Conservation (phyloP, 768 basidiomycete genomes). For the Podaxis carcinomalis region DNA sequence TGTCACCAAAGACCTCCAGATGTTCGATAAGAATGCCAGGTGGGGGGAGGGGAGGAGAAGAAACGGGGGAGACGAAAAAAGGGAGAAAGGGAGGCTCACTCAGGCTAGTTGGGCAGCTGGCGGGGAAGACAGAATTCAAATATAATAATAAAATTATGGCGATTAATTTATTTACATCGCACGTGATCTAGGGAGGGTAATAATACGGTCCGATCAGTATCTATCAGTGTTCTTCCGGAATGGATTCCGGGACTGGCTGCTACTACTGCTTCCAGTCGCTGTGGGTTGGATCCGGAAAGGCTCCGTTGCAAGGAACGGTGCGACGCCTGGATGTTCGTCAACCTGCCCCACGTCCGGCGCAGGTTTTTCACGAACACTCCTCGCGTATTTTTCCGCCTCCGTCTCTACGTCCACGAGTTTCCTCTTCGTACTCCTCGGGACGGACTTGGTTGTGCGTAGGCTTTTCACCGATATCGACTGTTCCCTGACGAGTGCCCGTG, state of each 20-base stretch:
- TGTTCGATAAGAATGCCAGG: slow-evolving; percentile 10
- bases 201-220: not conserved
- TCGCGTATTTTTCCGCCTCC: slow-evolving; percentile 59
- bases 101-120: not conserved
- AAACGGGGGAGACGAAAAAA: not conserved
- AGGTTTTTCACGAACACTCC: slow-evolving; percentile 30
- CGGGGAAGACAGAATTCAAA: not conserved
- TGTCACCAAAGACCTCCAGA: slow-evolving; percentile 21
- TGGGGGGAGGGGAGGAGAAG: not conserved
- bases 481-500: slow-evolving; percentile 66
- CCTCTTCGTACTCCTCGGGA: not conserved
- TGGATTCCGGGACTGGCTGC: slow-evolving; percentile 20
- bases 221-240: slow-evolving; percentile 18
- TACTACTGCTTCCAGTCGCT: slow-evolving; percentile 17
- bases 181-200: slow-evolving; percentile 4
- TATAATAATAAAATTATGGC: slow-evolving; percentile 5
- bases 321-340: not conserved
- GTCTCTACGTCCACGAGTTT: slow-evolving; percentile 23
- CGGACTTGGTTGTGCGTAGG: not conserved
- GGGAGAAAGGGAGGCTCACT: not conserved
- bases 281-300: slow-evolving; percentile 33
- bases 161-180: slow-evolving; percentile 1
- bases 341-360: not conserved
- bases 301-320: slow-evolving; percentile 22
- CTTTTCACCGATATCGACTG: slow-evolving; percentile 18